Evolutionary conservation across 192 early-diverging fungal genomes (phyloP).

Genomic region (Entomortierella chlamydospora): DNA sequence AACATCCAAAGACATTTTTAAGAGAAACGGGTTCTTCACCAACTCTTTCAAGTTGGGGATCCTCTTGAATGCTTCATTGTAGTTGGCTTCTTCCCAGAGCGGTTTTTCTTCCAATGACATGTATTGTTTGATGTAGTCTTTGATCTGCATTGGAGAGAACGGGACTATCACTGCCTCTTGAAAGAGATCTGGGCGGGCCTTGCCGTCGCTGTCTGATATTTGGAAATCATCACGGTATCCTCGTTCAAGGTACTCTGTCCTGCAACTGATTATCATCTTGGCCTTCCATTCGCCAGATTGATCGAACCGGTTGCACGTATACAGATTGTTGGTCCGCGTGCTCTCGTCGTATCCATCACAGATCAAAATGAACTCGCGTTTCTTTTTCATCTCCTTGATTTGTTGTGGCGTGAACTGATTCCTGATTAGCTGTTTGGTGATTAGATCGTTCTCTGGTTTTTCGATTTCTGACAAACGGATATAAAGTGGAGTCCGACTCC

Average conservation of each 20-base stretch:
- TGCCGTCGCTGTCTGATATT: background rate
- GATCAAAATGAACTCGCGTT: background rate
- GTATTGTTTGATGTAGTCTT: constrained; percentile 8
- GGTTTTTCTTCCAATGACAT: background rate
- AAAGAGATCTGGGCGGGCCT: background rate
- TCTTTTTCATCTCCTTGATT: constrained; percentile 5
- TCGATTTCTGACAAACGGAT: background rate
- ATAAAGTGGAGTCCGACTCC: constrained; percentile 5
- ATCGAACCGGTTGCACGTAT: background rate
- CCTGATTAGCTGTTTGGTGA: background rate
- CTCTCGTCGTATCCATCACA: constrained; percentile 17
- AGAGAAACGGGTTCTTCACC: constrained; percentile 3
- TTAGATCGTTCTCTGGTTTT: background rate
- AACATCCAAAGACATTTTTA: background rate
- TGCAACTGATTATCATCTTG: constrained; percentile 16
- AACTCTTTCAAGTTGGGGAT: background rate
- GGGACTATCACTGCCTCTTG: constrained; percentile 5
- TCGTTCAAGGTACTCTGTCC: background rate
- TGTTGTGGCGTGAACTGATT: background rate
- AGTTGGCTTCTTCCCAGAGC: background rate
- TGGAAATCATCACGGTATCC: constrained; percentile 1
- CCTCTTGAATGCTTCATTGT: background rate
- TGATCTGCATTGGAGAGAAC: background rate
- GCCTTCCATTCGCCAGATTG: background rate
- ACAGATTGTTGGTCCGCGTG: background rate